Evolutionary conservation across 345 rosid genomes (phyloP).

Genomic region (Cardamine chenopodiifolia): DNA sequence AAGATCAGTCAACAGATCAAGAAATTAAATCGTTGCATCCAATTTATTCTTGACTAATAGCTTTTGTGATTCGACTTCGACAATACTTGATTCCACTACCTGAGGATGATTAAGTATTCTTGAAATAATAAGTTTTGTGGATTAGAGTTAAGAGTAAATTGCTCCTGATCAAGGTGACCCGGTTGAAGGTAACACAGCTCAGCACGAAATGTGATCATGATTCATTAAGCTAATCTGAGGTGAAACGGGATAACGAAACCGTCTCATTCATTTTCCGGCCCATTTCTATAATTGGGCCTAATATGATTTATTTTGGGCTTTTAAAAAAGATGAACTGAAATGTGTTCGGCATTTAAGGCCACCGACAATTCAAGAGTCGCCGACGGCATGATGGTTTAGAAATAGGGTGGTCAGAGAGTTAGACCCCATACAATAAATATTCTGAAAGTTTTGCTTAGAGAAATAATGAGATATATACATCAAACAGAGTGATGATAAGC

Average conservation of each 20-base stretch:
- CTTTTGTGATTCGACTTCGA: background rate
- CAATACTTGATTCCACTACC: background rate
- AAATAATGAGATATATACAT: background rate
- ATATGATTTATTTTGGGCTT: background rate
- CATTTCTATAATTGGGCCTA: background rate
- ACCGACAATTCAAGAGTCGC: constrained; percentile 24
- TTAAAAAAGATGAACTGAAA: background rate
- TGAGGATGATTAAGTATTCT: background rate
- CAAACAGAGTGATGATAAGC: background rate
- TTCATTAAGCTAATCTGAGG: too few relatives aligned
- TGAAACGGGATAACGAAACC: too few relatives aligned
- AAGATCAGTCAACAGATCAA: background rate
- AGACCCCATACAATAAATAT: constrained; percentile 10
- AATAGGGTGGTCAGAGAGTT: constrained; percentile 1
- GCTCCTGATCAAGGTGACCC: too few relatives aligned
- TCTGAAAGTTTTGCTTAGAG: background rate
- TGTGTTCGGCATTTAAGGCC: background rate
- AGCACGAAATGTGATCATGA: constrained; percentile 4
- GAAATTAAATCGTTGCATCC: background rate
- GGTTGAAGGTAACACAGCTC: too few relatives aligned
- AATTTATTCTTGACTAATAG: background rate
- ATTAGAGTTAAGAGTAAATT: background rate
- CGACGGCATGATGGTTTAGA: constrained; percentile 12
- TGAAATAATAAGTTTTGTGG: background rate
- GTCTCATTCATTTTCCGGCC: background rate